These are phyloP conservation scores for Cladosporium sphaerospermum DNA, from an alignment of 2,329 filamentous ascomycete species.

Conservation along the genomic window DNA sequence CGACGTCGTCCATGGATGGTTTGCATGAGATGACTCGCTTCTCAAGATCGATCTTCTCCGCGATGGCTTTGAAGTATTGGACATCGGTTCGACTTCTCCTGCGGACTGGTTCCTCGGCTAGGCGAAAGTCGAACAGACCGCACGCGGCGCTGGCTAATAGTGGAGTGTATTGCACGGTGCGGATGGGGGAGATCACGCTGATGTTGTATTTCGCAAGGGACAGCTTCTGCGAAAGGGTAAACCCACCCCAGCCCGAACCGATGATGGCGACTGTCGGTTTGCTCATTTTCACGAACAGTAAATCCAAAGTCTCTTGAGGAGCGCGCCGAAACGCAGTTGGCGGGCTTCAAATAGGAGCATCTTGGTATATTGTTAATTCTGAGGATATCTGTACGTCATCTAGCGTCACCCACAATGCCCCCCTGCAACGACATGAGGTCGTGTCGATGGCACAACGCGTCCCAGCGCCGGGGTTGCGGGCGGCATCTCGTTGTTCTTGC, in stretches of 20 bases:
- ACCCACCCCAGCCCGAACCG: conserved; percentile 38
- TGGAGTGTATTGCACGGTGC: conserved; percentile 41
- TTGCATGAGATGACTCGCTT: conserved; percentile 31
- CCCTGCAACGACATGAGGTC: too few relatives aligned
- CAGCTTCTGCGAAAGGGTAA: conserved; percentile 33
- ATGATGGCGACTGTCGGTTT: conserved; percentile 27
- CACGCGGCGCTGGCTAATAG: conserved; percentile 41
- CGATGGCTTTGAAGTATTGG: conserved; percentile 35
- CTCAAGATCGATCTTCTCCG: conserved; percentile 34
- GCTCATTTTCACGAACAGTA: background rate
- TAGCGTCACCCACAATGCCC: too few relatives aligned
- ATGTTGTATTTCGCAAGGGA: conserved; percentile 34
- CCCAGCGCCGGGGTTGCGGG: too few relatives aligned
- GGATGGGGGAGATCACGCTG: conserved; percentile 37
- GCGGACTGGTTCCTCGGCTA: conserved; percentile 41
- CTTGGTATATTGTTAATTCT: too few relatives aligned
- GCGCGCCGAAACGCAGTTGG: too few relatives aligned
- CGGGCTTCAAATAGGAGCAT: too few relatives aligned
- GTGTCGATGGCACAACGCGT: too few relatives aligned
- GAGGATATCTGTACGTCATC: too few relatives aligned
- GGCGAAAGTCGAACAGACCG: conserved; percentile 40
- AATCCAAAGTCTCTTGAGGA: too few relatives aligned
- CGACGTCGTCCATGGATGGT: conserved; percentile 28
- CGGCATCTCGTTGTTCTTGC: too few relatives aligned
- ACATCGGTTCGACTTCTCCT: conserved; percentile 28